These are phyloP conservation scores for Ilyonectria mors-panacis DNA, from an alignment of 2,329 filamentous ascomycete species.

Conservation along the genomic window DNA sequence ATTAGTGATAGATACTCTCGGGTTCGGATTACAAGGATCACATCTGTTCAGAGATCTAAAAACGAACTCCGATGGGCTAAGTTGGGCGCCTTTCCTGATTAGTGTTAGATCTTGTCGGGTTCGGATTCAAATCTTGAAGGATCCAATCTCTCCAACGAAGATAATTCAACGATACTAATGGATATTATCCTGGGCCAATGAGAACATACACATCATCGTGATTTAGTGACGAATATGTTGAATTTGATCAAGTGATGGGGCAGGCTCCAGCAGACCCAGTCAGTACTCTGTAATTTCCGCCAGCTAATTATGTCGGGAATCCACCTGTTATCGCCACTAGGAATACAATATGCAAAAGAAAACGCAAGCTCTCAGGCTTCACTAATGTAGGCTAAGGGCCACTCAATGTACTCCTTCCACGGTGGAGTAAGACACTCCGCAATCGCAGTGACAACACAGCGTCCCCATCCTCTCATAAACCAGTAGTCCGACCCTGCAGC, in stretches of 20 bases:
- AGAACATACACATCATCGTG: not conserved
- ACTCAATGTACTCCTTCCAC: not conserved
- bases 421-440: not conserved
- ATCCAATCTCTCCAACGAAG: not conserved
- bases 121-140: slow-evolving; percentile 2
- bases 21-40: too few relatives aligned
- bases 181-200: not conserved
- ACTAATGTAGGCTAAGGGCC: not conserved
- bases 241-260: not conserved
- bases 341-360: not conserved
- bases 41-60: too few relatives aligned
- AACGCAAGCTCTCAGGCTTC: not conserved
- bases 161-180: not conserved
- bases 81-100: not conserved
- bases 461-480: slow-evolving; percentile 15
- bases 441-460: not conserved
- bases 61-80: not conserved
- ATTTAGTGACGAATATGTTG: not conserved
- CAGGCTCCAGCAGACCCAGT: not conserved
- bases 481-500: slow-evolving; percentile 12
- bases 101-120: slow-evolving; percentile 1
- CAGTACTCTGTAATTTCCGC: not conserved
- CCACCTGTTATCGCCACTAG: not conserved
- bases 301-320: not conserved
- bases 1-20: not conserved